These are phyloP conservation scores for Paradendryphiella salina DNA, from an alignment of 2,329 filamentous ascomycete genomes.

Conservation along the genomic window DNA sequence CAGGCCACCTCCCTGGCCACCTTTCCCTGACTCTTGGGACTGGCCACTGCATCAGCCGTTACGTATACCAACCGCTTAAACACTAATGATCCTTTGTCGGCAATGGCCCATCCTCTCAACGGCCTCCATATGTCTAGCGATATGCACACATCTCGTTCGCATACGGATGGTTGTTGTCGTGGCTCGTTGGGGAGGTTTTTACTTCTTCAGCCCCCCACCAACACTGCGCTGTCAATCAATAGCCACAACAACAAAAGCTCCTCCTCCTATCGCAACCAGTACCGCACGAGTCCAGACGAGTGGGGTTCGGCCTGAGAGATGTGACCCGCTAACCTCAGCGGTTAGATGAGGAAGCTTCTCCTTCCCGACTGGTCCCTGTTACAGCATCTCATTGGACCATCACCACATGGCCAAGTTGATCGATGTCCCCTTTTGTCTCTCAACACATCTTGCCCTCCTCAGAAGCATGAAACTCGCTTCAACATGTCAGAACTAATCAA, in stretches of 20 bases:
- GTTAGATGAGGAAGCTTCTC: conserved; percentile 11
- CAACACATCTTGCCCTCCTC: conserved; percentile 5
- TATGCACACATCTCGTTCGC: conserved; percentile 12
- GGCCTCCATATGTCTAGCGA: conserved; percentile 8
- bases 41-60: conserved; percentile 7
- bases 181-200: conserved; percentile 10
- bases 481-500: conserved; percentile 1
- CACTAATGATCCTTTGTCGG: conserved; percentile 19
- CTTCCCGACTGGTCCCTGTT: conserved; percentile 7
- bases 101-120: conserved; percentile 5
- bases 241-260: conserved; percentile 4
- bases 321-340: conserved; percentile 14
- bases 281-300: conserved; percentile 6
- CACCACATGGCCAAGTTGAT: conserved; percentile 4
- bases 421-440: conserved; percentile 7
- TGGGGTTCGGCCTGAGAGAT: conserved; percentile 15
- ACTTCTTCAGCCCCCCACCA: conserved; percentile 16
- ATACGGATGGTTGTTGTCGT: conserved; percentile 9
- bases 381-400: conserved; percentile 10
- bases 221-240: conserved; percentile 10
- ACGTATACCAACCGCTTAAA: conserved; percentile 13
- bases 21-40: conserved; percentile 9
- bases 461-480: conserved; percentile 1
- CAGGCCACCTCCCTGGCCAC: conserved; percentile 10
- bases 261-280: conserved; percentile 9